Evolutionary conservation across 1,139 yeast species (phyloP), one percentile per base, ranked within the genome.

Genomic region (Nadsonia commutata): DNA sequence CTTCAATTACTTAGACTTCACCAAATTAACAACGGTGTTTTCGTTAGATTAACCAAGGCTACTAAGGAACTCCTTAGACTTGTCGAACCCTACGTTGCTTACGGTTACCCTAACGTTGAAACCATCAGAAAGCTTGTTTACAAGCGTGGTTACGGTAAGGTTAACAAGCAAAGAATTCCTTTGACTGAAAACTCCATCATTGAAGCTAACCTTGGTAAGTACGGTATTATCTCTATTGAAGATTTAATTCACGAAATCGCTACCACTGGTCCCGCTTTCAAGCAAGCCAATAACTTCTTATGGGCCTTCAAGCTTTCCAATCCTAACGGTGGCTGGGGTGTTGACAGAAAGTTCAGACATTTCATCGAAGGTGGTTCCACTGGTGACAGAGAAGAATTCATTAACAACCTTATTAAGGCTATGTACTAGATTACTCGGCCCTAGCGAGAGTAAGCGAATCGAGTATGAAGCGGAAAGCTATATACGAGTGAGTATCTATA

Each of bases 271-370:
- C 96, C 97, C 69, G 86, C 88, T 90, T 90, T 90, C 90, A 90
- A 93, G 80, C 98, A 90, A 78, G 98, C 86, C 64, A 83, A 85
- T 86, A 90, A 90, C 96, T 93, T 93, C 79, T 78, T 90, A 74
- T 90, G 97, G 97, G 98, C 99, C 74, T 90, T 90, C 95, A 83
- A 88, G 80, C 83, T 90, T 68, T 86, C 97, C 64, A 88, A 86
- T 81, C 99, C 99, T 70, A 79, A 79, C 69, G 99, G 99, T 71
- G 98, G 98, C 71, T 93, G 95, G 97, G 94, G 97, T 75, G 85
- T 88, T 59, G 78, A 81, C 68, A 86, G 97, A 81, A 90, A 93
- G 81, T 90, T 90, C 95, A 82, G 81, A 79, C 98, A 90, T 78
- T 90, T 83, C 70, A 85, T 90, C 78, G 96, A 88, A 79, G 97